Evolutionary conservation across 192 early-diverging fungal species (phyloP).

Genomic region (Podila minutissima): DNA sequence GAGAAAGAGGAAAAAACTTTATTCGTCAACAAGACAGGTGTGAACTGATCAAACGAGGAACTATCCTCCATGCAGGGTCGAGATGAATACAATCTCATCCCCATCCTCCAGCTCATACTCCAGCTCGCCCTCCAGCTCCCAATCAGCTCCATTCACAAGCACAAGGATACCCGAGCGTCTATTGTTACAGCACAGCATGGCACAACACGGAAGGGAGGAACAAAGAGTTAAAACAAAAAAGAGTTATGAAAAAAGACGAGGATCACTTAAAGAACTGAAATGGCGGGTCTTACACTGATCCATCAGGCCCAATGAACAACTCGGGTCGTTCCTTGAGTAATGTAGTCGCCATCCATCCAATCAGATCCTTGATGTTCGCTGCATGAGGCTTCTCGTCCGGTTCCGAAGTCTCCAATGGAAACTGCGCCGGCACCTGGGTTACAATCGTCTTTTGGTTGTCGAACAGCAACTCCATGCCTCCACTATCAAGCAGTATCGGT

Average conservation of each 20-base stretch:
- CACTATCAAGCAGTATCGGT: conserved; percentile 55
- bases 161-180: conserved; percentile 96
- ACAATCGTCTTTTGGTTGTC: conserved; percentile 72
- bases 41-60: neutral
- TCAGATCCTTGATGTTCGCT: conserved; percentile 72
- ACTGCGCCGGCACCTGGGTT: conserved; percentile 57
- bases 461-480: conserved; percentile 95
- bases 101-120: conserved; percentile 82
- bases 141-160: conserved; percentile 94
- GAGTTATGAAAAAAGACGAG: neutral
- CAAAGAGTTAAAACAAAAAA: conserved; percentile 9
- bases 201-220: neutral
- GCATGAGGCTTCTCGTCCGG: conserved; percentile 34
- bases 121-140: conserved; percentile 93
- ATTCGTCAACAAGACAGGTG: neutral
- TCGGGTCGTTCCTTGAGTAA: conserved; percentile 82
- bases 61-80: conserved; percentile 97
- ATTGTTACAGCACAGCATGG: conserved; percentile 2
- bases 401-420: conserved; percentile 24
- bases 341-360: conserved; percentile 74
- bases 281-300: conserved; percentile 70
- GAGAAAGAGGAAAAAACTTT: neutral
- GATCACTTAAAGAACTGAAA: neutral
- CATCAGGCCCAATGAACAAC: conserved; percentile 83
- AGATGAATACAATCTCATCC: conserved; percentile 94